Evolutionary conservation across 306 rosid genomes (phyloP), one percentile per base, ranked within the genome.

Genomic region (Adenanthera pavonina): DNA sequence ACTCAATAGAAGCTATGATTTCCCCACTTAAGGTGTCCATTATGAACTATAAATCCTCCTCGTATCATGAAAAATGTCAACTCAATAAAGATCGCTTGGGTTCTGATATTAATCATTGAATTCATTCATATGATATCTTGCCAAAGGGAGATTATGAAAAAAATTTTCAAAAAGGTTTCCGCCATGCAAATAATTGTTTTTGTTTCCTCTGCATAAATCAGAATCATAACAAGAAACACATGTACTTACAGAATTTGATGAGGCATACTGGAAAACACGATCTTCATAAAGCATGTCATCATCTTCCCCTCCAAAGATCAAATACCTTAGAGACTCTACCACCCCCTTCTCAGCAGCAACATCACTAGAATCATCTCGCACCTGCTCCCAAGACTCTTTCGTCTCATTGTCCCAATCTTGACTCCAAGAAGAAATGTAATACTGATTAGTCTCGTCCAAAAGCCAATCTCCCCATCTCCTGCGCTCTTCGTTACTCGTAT

Each of bases 401-500:
- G 76, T 38, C 10, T 84, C 93, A 16, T 65, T 64, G 76, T 86
- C 87, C 92, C 91, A 89, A 61, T 86, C 93, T 74, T 61, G 84
- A 83, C 87, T 82, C 94, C 90, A 82, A 13, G 90, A 81, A 65
- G 85, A 49, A 54, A 49, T 54, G 36, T 48, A 46, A 59, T 38
- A 78, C 33, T 56, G 41, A 61, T 79, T 46, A 4, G 82, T 46
- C 7, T 48, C 86, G 47, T 91, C 89, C 25, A 86, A 78, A 49
- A 95, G 87, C 99, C 99, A 95, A 76, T 95, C 99, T 82, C 91
- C 97, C 97, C 99, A 95, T 46, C 76, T 85, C 82, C 89, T 88
- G 47, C 79, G 72, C 59, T 89, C 97, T 81, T 90, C 84, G 33
- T 95, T 91, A 64, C 72, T 88, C 62, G 56, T 74, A 76, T 93